Percentiles rank a stretch among this genome's conserved stretches.
Evolutionary conservation across 257 asterid species (phyloP).

Genomic region (Coffea canephora): DNA sequence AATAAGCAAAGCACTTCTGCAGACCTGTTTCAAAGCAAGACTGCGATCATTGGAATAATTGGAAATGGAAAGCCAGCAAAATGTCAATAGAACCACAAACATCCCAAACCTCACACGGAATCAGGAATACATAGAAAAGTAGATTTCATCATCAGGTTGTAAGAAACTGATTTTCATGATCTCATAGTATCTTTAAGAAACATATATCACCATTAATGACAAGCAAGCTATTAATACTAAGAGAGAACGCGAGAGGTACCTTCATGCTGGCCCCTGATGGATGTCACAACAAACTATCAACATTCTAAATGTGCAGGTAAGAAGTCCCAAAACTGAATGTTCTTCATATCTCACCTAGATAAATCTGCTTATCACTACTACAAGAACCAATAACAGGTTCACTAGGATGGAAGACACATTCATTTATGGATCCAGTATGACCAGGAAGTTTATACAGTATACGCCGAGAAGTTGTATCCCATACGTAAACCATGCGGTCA

Average conservation of each 20-base stretch:
- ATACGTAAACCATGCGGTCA: conserved; percentile 86
- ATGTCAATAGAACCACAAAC: no score
- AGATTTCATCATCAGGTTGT: no score
- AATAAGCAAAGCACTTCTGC: no score
- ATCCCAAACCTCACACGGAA: no score
- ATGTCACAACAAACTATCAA: not conserved
- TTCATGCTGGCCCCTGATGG: not conserved
- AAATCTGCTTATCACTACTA: conserved; percentile 95
- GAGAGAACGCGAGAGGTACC: not conserved
- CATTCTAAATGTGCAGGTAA: no score
- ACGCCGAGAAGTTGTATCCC: conserved; percentile 94
- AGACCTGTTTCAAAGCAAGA: no score
- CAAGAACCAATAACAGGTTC: conserved; percentile 91
- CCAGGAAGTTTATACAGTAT: conserved; percentile 94
- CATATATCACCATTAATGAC: not conserved
- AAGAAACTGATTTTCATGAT: no score
- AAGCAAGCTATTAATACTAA: not conserved
- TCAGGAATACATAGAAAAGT: no score
- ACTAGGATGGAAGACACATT: conserved; percentile 78
- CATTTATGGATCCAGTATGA: conserved; percentile 88
- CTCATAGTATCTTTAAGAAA: not conserved
- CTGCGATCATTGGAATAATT: no score
- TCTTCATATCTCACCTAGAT: conserved; percentile 77
- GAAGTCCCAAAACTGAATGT: not conserved
- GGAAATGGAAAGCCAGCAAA: no score